A percentile compares a stretch with the other conserved stretches of the same genome.
These are phyloP conservation scores for Penicillium sp. DNA, from an alignment of 2,329 filamentous ascomycete species.

Conservation along the genomic window DNA sequence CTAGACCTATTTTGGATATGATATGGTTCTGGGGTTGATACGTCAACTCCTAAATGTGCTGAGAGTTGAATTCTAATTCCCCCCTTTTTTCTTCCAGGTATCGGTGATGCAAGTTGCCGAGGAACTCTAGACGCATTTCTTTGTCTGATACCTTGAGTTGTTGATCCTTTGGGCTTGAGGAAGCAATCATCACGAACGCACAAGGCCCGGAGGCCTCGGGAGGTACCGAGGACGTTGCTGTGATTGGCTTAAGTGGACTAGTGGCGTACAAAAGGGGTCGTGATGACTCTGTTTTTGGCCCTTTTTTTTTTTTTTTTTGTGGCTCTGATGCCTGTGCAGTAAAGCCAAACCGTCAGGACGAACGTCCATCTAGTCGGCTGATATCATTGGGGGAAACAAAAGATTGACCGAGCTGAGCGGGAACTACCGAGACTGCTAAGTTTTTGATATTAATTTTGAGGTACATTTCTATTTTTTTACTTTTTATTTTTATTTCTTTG, in stretches of 20 bases:
- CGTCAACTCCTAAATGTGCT: conserved; percentile 17
- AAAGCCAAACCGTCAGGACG: conserved; percentile 5
- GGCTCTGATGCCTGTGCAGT: conserved; percentile 6
- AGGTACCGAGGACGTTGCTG: conserved; percentile 6
- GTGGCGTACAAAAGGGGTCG: conserved; percentile 4
- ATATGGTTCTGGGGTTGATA: conserved; percentile 16
- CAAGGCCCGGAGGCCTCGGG: conserved; percentile 5
- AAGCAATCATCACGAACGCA: conserved; percentile 4
- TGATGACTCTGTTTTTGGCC: background rate
- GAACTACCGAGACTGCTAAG: conserved; percentile 14
- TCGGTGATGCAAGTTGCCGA: background rate
- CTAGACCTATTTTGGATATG: conserved; percentile 10
- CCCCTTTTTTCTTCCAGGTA: background rate
- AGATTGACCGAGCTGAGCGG: conserved; percentile 1
- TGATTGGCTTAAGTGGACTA: conserved; percentile 7
- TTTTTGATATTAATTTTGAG: background rate
- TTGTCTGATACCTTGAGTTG: background rate
- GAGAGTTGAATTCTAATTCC: background rate
- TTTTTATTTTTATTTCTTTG: background rate
- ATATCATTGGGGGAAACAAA: conserved; percentile 5
- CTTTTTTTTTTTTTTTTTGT: background rate
- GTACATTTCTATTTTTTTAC: background rate
- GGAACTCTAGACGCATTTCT: background rate
- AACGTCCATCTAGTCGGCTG: conserved; percentile 4
- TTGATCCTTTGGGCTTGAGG: background rate